Percentiles rank a stretch among this genome's conserved stretches.
These are phyloP conservation scores for Camellia granthamiana DNA, from an alignment of 148 eudicot species.

Conservation along the genomic window DNA sequence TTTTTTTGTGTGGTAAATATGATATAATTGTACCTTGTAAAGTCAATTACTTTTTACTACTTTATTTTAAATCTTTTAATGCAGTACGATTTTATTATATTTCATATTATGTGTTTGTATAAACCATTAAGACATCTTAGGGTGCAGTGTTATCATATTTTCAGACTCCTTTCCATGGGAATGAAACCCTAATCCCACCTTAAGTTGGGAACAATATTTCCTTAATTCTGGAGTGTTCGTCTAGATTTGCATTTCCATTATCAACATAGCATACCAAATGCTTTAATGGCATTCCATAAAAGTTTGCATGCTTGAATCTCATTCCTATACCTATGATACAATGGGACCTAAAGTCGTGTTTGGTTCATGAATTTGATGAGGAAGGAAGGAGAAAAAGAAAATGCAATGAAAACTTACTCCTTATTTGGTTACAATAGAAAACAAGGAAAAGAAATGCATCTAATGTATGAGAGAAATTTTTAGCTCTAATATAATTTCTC, in stretches of 20 bases:
- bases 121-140: too few relatives aligned
- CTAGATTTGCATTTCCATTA: conserved; percentile 1
- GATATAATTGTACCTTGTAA: too few relatives aligned
- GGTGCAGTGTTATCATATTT: too few relatives aligned
- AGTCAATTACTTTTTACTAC: too few relatives aligned
- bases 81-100: too few relatives aligned
- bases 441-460: neutral
- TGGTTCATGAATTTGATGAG: neutral
- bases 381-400: neutral
- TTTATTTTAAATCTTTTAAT: too few relatives aligned
- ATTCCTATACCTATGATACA: neutral
- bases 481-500: neutral
- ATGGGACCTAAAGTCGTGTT: neutral
- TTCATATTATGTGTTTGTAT: too few relatives aligned
- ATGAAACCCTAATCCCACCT: too few relatives aligned
- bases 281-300: neutral
- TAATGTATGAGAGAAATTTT: neutral
- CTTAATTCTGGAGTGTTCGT: neutral
- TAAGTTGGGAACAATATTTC: too few relatives aligned
- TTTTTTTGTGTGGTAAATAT: too few relatives aligned
- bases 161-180: too few relatives aligned
- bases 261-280: neutral
- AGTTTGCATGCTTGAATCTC: neutral
- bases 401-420: neutral
- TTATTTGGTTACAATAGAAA: neutral